These are phyloP conservation scores for Geoglossum glabrum DNA, from an alignment of 495 filamentous ascomycete species.

Conservation along the genomic window DNA sequence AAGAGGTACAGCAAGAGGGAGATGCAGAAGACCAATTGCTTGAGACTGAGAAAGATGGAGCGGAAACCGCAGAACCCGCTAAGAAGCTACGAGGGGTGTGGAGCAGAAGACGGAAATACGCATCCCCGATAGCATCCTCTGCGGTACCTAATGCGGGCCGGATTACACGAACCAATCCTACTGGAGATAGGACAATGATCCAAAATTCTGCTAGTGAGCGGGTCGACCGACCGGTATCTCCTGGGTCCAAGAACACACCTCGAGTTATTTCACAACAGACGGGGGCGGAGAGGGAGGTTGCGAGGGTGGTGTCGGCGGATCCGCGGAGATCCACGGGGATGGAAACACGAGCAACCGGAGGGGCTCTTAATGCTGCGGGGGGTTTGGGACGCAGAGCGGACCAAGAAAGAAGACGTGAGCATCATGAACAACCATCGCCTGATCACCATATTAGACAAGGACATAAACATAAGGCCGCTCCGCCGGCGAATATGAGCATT, in stretches of 20 bases:
- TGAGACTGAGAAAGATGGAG: background rate
- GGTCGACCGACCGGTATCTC: background rate
- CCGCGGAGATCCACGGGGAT: background rate
- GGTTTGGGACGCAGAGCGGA: background rate
- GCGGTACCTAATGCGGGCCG: background rate
- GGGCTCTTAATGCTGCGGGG: background rate
- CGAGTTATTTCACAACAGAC: background rate
- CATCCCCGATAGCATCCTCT: background rate
- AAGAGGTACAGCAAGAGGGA: background rate
- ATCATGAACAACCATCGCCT: no score
- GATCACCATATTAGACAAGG: no score
- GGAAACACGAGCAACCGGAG: background rate
- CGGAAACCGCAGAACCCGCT: background rate
- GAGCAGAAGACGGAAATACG: background rate
- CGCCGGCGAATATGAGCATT: no score
- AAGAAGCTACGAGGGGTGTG: background rate
- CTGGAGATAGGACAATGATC: background rate
- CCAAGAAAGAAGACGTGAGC: no score
- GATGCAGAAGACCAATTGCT: background rate
- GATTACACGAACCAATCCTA: background rate
- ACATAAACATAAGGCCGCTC: no score
- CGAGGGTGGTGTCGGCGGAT: background rate
- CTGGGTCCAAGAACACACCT: background rate
- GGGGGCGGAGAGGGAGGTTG: background rate
- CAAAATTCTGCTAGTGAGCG: no score